Conservation (phyloP, 331 rosid genomes). For the Rosa hybrid region DNA sequence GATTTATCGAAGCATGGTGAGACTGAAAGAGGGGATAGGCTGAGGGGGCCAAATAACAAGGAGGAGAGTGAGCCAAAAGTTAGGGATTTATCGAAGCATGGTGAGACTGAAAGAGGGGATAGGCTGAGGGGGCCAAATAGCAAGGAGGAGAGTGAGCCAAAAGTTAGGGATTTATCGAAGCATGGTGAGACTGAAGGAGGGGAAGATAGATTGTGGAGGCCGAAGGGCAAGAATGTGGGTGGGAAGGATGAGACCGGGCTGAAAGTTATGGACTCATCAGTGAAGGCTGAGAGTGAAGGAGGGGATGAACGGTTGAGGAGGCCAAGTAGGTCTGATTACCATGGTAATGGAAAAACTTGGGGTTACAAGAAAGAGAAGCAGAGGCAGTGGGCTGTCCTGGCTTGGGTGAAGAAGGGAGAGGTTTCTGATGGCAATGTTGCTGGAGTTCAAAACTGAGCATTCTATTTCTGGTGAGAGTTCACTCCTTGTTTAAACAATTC, state of each 20-base stretch:
- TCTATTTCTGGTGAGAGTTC: slow-evolving; percentile 35
- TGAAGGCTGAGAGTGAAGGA: slow-evolving; percentile 12
- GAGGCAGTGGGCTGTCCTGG: slow-evolving; percentile 17
- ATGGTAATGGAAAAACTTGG: slow-evolving; percentile 10
- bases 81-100: slow-evolving; percentile 10
- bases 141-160: slow-evolving; percentile 14
- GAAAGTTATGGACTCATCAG: slow-evolving; percentile 21
- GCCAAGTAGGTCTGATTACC: not conserved
- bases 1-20: slow-evolving; percentile 10
- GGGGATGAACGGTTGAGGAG: not conserved
- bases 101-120: slow-evolving; percentile 7
- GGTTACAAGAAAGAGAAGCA: not conserved
- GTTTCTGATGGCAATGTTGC: slow-evolving; percentile 14
- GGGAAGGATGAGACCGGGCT: slow-evolving; percentile 10
- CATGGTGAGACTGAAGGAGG: slow-evolving; percentile 10
- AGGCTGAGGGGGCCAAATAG: not conserved
- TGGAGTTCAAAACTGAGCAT: slow-evolving; percentile 25
- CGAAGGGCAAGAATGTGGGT: not conserved
- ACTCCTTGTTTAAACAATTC: slow-evolving; percentile 4
- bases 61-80: slow-evolving; percentile 24
- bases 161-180: slow-evolving; percentile 10
- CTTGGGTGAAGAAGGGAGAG: slow-evolving; percentile 69
- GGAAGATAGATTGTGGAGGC: not conserved
- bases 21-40: slow-evolving; percentile 9
- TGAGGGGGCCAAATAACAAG: not conserved